Conservation (phyloP, 371 early-diverging fungal genomes). For the Zychaea mexicana region DNA sequence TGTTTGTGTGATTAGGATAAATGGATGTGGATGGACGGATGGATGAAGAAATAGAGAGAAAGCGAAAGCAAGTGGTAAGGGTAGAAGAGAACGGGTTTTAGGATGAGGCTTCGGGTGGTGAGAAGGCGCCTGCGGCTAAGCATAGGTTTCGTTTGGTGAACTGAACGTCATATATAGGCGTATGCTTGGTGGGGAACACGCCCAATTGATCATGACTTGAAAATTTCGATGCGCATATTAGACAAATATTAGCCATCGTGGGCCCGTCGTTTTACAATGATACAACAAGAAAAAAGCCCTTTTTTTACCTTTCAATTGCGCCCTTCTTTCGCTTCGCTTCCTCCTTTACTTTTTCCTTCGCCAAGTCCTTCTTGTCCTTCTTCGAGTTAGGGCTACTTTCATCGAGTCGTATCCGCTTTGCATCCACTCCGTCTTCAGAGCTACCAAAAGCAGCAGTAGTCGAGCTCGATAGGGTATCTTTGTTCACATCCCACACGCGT, state of each 20-base stretch:
- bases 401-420: constrained; percentile 38
- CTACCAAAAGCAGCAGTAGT: constrained; percentile 4
- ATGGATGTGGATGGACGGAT: too few species aligned
- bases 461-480: constrained; percentile 40
- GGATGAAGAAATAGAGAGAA: too few species aligned
- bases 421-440: constrained; percentile 15
- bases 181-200: constrained; percentile 91
- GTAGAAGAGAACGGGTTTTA: too few species aligned
- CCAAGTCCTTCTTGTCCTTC: constrained; percentile 30
- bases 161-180: constrained; percentile 87
- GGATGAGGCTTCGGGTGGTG: constrained; percentile 7
- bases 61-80: too few species aligned
- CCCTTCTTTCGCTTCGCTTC: constrained; percentile 35
- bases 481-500: constrained; percentile 93
- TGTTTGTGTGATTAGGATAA: too few species aligned
- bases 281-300: not conserved
- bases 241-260: not conserved
- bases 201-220: constrained; percentile 67
- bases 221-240: too few species aligned
- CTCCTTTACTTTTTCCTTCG: constrained; percentile 21
- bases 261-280: not conserved
- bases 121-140: constrained; percentile 69
- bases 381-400: constrained; percentile 24
- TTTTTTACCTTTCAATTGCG: constrained; percentile 36
- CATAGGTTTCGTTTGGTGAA: constrained; percentile 93